phyloP scores from a whole-genome alignment of 176 grass and related monocot species.

The Puccinellia tenuiflora region DNA sequence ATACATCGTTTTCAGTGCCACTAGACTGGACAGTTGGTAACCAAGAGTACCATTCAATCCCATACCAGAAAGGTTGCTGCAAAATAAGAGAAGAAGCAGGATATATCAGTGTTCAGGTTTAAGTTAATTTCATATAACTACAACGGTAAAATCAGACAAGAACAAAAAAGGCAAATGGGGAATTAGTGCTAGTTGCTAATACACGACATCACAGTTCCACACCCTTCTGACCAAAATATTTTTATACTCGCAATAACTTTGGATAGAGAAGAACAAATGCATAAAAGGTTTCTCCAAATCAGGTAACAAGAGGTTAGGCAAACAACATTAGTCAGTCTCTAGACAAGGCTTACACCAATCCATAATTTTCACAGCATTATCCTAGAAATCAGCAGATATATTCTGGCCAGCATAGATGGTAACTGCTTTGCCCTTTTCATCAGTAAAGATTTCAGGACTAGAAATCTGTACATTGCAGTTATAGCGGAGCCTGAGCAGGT shows the following conservation, averaged over 20 bases:
- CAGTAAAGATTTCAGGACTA: background rate
- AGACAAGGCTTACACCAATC: background rate
- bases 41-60: conserved; percentile 81
- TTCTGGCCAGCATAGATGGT: background rate
- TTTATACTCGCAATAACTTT: background rate
- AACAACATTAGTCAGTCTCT: background rate
- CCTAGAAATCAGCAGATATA: background rate
- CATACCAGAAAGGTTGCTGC: conserved; percentile 80
- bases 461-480: conserved; percentile 57
- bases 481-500: conserved; percentile 70
- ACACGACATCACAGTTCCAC: background rate
- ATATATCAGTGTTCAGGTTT: background rate
- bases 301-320: background rate
- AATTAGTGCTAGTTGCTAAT: background rate
- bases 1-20: conserved; percentile 74
- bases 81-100: conserved; percentile 16
- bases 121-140: background rate
- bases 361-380: background rate
- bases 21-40: conserved; percentile 62
- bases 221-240: background rate
- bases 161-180: background rate
- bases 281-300: background rate
- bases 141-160: background rate
- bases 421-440: background rate
- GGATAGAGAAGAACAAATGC: background rate